phyloP scores from a whole-genome alignment of 192 early-diverging fungal genomes.

The Coemansia sp. region DNA sequence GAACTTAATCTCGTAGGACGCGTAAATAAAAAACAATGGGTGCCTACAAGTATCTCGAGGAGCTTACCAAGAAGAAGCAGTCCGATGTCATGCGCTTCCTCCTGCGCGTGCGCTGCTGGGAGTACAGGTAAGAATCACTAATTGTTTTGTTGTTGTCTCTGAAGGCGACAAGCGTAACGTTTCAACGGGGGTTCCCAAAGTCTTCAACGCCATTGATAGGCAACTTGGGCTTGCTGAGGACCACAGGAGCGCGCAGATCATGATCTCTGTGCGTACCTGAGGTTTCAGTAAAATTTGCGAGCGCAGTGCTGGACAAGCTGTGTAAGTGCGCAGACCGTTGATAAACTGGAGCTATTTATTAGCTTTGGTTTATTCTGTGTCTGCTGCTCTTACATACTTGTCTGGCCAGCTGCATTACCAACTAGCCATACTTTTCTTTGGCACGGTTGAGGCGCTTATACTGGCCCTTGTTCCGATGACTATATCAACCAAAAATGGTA shows the following conservation, averaged over 20 bases:
- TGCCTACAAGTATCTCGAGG: conserved; percentile 91
- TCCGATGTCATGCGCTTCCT: conserved; percentile 99
- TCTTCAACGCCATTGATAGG: conserved; percentile 52
- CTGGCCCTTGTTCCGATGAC: conserved; percentile 55
- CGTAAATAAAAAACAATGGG: conserved; percentile 54
- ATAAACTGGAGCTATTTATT: neutral
- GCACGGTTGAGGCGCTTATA: conserved; percentile 57
- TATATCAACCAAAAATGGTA: conserved; percentile 26
- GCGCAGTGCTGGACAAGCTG: conserved; percentile 20
- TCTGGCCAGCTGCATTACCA: conserved; percentile 48
- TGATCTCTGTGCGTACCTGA: neutral
- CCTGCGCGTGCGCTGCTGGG: conserved; percentile 96
- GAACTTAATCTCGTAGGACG: conserved; percentile 16
- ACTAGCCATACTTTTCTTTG: conserved; percentile 32
- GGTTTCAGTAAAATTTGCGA: conserved; percentile 50
- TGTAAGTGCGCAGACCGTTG: neutral
- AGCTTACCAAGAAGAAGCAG: conserved; percentile 99
- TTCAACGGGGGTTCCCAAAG: conserved; percentile 24
- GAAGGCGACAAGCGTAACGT: too few relatives aligned
- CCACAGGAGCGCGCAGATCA: neutral
- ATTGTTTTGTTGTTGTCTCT: neutral
- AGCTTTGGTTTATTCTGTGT: neutral
- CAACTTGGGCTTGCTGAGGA: conserved; percentile 52
- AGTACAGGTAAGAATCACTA: conserved; percentile 72
- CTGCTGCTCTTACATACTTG: neutral